A percentile compares a stretch with the other conserved stretches of the same genome.
Evolutionary conservation across 305 asterid species (phyloP).

Genomic region (Fraxinus paxiana): DNA sequence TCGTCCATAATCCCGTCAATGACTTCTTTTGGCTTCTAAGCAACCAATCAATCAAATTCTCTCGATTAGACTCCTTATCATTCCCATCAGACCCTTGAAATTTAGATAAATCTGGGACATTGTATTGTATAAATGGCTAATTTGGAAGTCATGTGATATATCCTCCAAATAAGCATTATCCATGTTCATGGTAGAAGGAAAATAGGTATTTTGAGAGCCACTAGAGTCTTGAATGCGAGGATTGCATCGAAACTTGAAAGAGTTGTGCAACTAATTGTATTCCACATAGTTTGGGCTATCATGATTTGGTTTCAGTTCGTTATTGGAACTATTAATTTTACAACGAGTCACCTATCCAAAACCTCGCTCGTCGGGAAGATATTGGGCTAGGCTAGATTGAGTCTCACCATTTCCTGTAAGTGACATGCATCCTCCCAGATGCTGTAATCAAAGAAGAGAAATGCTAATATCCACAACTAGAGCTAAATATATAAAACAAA

Average conservation of each 20-base stretch:
- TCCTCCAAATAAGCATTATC: background rate
- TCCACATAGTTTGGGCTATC: background rate
- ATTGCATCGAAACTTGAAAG: background rate
- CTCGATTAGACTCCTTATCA: background rate
- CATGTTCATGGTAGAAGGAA: background rate
- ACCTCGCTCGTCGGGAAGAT: background rate
- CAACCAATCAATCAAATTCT: background rate
- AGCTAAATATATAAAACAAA: background rate
- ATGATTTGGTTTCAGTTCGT: background rate
- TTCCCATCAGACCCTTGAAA: background rate
- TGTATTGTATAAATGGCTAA: too few species aligned
- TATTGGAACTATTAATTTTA: background rate
- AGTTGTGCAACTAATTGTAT: too few species aligned
- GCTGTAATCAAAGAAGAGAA: background rate
- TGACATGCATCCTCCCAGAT: background rate
- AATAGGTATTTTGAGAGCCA: background rate
- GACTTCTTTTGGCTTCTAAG: background rate
- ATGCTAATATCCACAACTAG: background rate
- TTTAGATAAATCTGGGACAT: background rate
- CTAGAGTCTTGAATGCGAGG: background rate
- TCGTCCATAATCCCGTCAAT: background rate
- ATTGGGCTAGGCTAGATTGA: background rate
- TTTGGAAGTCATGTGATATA: too few species aligned
- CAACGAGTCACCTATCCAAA: background rate
- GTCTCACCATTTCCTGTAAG: background rate